Evolutionary conservation across 2,329 filamentous ascomycete genomes (phyloP), one percentile per base, ranked within the genome.

Genomic region (Huntiella decipiens): DNA sequence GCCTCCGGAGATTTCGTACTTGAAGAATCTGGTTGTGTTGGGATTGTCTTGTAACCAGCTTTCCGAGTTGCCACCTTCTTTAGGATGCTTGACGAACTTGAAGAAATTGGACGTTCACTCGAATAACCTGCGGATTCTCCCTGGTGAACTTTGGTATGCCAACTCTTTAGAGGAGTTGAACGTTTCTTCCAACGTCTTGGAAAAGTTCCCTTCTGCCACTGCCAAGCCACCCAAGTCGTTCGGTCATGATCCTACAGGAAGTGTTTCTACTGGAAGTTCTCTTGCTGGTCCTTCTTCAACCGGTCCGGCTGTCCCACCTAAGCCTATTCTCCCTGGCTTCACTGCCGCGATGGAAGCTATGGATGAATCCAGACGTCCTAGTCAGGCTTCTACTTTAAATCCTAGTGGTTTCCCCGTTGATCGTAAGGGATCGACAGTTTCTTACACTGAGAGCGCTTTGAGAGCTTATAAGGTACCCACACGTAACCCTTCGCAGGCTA

Each of bases 61-160:
- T 3, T 82, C 79, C 50, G 78, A 83, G 53, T 66, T 98, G 28
- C 91, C 91, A 3, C 62, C 82, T 0, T 86, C 94, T 53, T 85
- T 98, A 53, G 91, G 91, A 4, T 87, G 83, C 52, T 69, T 98
- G 17, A 74, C 71, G 0, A 88, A 96, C 59, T 68, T 98, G 51
- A 79, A 77, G 45, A 80, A 86, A 51, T 68, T 98, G 36, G 88
- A 98, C 57, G 72, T 96, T 13, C 75, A 88, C 52, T 85, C 91
- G 57, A 98, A 96, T 65, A 98, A 96, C 56, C 72, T 98, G 48
- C 81, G 79, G 52, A 81, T 80, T 56, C 67, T 98, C 31, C 91
- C 91, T 2, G 76, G 83, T 57, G 91, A 98, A 57, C 71, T 98
- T n/a, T 98, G 91, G 91, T 88, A 84, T 68, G 88, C 88, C 44